Conservation (phyloP, 345 rosid genomes). For the Viola odorata region DNA sequence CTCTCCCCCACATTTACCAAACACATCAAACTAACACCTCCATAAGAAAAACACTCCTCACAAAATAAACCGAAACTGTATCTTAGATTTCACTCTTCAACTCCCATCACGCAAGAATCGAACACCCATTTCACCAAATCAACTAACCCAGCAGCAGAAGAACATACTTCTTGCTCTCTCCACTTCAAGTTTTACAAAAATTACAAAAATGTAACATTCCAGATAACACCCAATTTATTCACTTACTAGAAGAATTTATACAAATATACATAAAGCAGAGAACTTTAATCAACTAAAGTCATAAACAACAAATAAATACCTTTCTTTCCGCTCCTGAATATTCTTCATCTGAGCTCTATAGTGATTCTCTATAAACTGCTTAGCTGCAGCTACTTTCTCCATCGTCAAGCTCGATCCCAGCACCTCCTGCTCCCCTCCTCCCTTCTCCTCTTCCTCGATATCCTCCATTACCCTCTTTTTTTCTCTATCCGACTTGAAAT, state of each 20-base stretch:
- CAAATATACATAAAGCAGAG: neutral
- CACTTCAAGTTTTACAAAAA: too few relatives aligned
- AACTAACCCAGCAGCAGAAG: too few relatives aligned
- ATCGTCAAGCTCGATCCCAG: conserved; percentile 48
- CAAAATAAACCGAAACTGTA: too few relatives aligned
- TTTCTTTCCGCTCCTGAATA: conserved; percentile 68
- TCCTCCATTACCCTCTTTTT: conserved; percentile 6
- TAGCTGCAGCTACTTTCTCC: conserved; percentile 77
- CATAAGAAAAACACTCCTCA: too few relatives aligned
- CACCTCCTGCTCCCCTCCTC: conserved; percentile 36
- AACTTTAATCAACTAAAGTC: neutral
- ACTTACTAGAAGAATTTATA: neutral
- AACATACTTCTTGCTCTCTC: too few relatives aligned
- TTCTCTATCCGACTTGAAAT: conserved; percentile 12
- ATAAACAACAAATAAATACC: conserved; percentile 29
- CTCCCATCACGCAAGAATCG: too few relatives aligned
- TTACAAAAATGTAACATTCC: neutral
- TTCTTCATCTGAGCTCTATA: conserved; percentile 84
- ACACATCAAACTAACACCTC: too few relatives aligned
- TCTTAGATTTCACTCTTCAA: too few relatives aligned
- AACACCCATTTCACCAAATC: too few relatives aligned
- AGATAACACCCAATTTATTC: neutral
- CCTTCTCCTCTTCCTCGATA: conserved; percentile 31
- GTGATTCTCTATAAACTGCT: conserved; percentile 83
- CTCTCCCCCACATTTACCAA: too few relatives aligned